Evolutionary conservation across 495 filamentous ascomycete genomes (phyloP).

Genomic region (Daldinia caldariorum): DNA sequence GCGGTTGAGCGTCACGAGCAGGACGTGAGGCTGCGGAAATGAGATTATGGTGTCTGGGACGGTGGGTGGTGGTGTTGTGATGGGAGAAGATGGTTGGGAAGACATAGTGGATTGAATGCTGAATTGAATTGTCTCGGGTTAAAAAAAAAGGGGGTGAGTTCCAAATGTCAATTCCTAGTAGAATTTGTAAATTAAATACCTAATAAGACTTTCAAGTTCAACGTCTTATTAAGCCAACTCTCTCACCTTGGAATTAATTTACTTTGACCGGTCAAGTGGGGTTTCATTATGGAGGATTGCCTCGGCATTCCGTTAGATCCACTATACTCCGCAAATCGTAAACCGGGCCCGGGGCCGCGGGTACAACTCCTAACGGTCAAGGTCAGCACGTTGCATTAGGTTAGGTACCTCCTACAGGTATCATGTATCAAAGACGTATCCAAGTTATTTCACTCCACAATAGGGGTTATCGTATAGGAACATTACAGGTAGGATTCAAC

Average conservation of each 20-base stretch:
- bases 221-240: background rate
- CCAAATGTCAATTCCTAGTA: no score
- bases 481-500: no score
- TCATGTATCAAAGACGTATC: no score
- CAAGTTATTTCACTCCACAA: background rate
- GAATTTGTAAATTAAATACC: no score
- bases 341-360: background rate
- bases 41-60: constrained; percentile 59
- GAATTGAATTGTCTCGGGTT: background rate
- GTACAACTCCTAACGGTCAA: background rate
- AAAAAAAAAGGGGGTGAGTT: background rate
- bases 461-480: background rate
- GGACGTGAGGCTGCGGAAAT: constrained; percentile 65
- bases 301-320: constrained; percentile 30
- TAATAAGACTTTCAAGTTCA: background rate
- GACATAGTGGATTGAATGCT: constrained; percentile 6
- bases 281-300: constrained; percentile 26
- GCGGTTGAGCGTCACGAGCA: constrained; percentile 71
- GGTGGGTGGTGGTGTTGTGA: constrained; percentile 46
- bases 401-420: no score
- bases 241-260: constrained; percentile 4
- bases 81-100: constrained; percentile 29
- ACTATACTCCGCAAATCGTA: constrained; percentile 21
- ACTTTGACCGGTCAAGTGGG: background rate
- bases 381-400: background rate